These are phyloP conservation scores for Capsella rubella DNA, from an alignment of 441 rosid genomes.

Conservation along the genomic window DNA sequence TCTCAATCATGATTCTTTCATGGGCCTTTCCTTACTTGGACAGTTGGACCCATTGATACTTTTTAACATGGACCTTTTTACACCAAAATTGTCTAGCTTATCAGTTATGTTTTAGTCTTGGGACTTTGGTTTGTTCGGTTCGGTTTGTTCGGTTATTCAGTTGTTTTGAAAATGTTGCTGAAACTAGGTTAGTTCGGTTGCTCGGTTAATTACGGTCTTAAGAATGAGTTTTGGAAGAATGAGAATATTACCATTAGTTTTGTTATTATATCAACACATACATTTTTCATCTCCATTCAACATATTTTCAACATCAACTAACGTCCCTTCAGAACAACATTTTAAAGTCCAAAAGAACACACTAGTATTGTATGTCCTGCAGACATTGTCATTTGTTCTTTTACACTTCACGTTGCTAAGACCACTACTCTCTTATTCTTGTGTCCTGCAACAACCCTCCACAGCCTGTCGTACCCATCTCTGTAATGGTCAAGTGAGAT, in stretches of 20 bases:
- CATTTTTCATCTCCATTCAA: conserved; percentile 33
- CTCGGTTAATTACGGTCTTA: too few species aligned
- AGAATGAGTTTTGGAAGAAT: neutral
- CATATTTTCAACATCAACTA: conserved; percentile 1
- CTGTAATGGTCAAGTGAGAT: conserved; percentile 83
- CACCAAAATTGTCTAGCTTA: neutral
- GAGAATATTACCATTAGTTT: conserved; percentile 17
- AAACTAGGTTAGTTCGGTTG: too few species aligned
- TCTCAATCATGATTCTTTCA: neutral
- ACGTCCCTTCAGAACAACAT: neutral
- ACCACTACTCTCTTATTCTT: conserved; percentile 51
- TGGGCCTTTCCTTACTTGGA: conserved; percentile 18
- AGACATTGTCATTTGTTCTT: conserved; percentile 20
- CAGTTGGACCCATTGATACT: neutral
- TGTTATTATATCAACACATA: conserved; percentile 15
- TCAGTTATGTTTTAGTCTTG: neutral
- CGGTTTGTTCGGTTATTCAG: too few species aligned
- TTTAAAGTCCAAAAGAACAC: conserved; percentile 5
- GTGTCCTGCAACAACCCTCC: conserved; percentile 56
- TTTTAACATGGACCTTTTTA: neutral
- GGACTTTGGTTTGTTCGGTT: too few species aligned
- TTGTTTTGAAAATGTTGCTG: too few species aligned
- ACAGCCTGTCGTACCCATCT: conserved; percentile 58
- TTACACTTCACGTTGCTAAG: conserved; percentile 48
- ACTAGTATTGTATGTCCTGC: neutral